A percentile compares a stretch with the other conserved stretches of the same genome.
phyloP scores from a whole-genome alignment of 148 eudicot genomes.

The Camellia sinensis region DNA sequence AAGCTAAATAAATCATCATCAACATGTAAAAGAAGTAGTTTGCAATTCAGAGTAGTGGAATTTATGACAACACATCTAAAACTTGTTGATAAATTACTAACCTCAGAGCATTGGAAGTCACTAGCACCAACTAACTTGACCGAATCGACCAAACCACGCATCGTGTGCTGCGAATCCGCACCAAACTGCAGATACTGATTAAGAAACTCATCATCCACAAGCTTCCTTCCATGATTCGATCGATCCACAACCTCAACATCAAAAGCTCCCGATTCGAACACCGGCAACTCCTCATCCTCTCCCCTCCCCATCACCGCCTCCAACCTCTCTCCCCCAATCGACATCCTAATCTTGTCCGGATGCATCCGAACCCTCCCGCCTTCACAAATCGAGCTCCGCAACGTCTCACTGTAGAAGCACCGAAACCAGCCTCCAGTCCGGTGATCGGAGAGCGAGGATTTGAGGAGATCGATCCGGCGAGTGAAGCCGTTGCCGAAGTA shows the following conservation, averaged over 20 bases:
- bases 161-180: constrained; percentile 57
- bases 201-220: constrained; percentile 44
- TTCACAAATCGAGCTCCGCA: constrained; percentile 78
- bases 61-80: background rate
- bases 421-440: constrained; percentile 66
- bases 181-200: constrained; percentile 48
- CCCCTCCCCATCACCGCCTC: constrained; percentile 69
- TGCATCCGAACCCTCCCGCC: constrained; percentile 68
- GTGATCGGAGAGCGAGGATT: constrained; percentile 18
- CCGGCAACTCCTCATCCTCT: constrained; percentile 81
- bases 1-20: constrained; percentile 1
- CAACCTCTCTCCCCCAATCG: constrained; percentile 76
- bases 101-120: constrained; percentile 71
- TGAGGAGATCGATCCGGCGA: constrained; percentile 34
- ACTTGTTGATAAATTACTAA: constrained; percentile 19
- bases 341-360: constrained; percentile 65
- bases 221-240: constrained; percentile 26
- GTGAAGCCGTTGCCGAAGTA: constrained; percentile 88
- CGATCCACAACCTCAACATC: constrained; percentile 30
- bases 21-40: background rate
- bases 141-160: constrained; percentile 63
- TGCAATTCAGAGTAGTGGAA: background rate
- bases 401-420: constrained; percentile 58
- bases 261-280: constrained; percentile 65
- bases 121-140: constrained; percentile 44